Evolutionary conservation across 225 moss, liverwort and hornwort species (phyloP).

Genomic region (Takakia lepidozioides): DNA sequence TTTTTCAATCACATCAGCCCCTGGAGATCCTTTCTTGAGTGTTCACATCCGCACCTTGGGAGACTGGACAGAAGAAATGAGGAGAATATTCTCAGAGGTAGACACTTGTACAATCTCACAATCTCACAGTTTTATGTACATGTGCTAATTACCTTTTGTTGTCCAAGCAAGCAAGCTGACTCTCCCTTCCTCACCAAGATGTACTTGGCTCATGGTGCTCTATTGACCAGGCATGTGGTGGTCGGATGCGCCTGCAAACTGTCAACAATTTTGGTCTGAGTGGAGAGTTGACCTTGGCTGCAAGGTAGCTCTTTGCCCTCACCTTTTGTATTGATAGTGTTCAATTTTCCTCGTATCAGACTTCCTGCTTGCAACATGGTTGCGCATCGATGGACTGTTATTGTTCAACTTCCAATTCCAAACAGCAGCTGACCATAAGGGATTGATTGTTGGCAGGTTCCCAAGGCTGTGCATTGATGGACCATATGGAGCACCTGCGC

Average conservation of each 20-base stretch:
- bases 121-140: no score
- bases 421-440: no score
- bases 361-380: no score
- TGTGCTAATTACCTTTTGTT: no score
- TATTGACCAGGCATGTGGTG: constrained; percentile 85
- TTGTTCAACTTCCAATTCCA: no score
- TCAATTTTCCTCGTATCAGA: no score
- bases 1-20: constrained; percentile 95
- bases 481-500: constrained; percentile 90
- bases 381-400: no score
- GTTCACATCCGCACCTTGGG: constrained; percentile 95
- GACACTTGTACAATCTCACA: no score
- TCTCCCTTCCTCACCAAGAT: no score
- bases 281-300: constrained; percentile 74
- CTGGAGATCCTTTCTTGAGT: constrained; percentile 79
- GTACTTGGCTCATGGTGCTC: no score
- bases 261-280: constrained; percentile 79
- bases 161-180: no score
- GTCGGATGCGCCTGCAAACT: constrained; percentile 66
- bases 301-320: constrained; percentile 29
- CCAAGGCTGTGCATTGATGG: constrained; percentile 86
- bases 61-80: constrained; percentile 86
- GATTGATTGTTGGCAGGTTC: constrained; percentile 50
- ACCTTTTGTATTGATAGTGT: no score
- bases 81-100: constrained; percentile 57